These are phyloP conservation scores for Phanerochaete carnosa DNA, from an alignment of 768 basidiomycete species.

Conservation along the genomic window DNA sequence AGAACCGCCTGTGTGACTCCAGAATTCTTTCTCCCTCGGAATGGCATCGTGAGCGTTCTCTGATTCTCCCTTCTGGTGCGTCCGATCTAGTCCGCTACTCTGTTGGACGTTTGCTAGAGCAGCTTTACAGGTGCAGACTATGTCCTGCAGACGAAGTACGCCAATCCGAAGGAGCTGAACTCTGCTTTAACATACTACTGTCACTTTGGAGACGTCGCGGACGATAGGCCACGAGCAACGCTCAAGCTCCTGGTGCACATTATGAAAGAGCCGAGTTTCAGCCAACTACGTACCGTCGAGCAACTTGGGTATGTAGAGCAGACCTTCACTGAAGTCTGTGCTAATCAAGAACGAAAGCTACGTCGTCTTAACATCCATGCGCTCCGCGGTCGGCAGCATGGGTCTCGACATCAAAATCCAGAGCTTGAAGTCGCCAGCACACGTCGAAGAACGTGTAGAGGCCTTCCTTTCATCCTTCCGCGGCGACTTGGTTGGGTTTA, in stretches of 20 bases:
- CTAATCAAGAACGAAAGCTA: slow-evolving; percentile 13
- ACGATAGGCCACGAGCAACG: slow-evolving; percentile 32
- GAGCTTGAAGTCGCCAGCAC: slow-evolving; percentile 19
- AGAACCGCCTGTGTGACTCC: slow-evolving; percentile 31
- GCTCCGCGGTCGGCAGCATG: slow-evolving; percentile 16
- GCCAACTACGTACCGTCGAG: slow-evolving; percentile 49
- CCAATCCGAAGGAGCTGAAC: slow-evolving; percentile 45
- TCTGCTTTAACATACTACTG: slow-evolving; percentile 43
- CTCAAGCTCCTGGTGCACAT: slow-evolving; percentile 42
- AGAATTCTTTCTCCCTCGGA: slow-evolving; percentile 36
- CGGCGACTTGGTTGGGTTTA: slow-evolving; percentile 12
- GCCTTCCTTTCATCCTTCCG: slow-evolving; percentile 19
- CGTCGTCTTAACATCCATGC: slow-evolving; percentile 15
- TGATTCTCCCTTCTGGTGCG: slow-evolving; percentile 39
- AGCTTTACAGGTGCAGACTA: slow-evolving; percentile 32
- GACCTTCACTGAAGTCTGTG: background rate
- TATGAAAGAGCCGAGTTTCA: slow-evolving; percentile 44
- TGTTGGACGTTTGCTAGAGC: background rate
- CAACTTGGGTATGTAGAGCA: slow-evolving; percentile 42
- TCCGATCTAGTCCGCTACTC: background rate
- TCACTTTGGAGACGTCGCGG: slow-evolving; percentile 42
- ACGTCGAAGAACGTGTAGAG: slow-evolving; percentile 24
- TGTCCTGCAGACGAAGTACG: slow-evolving; percentile 33
- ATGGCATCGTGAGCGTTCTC: slow-evolving; percentile 34
- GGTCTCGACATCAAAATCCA: slow-evolving; percentile 24